Conservation (phyloP, 2,329 filamentous ascomycete genomes). For the Metarhizium humberi region DNA sequence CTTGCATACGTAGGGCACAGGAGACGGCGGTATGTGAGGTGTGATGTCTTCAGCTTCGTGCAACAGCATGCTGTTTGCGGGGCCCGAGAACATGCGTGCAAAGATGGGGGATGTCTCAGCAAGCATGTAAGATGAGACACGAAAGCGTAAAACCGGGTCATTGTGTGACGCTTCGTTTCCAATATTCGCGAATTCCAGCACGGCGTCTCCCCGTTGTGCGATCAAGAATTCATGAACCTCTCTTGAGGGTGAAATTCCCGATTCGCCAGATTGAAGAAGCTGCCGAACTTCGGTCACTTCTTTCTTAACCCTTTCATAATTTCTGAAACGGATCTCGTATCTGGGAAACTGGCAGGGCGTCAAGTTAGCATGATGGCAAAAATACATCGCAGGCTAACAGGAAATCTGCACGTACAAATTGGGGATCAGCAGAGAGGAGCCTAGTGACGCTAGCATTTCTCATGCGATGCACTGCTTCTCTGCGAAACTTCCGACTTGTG, state of each 20-base stretch:
- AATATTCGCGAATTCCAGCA: conserved; percentile 42
- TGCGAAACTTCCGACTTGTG: conserved; percentile 30
- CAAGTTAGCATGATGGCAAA: neutral
- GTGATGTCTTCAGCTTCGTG: conserved; percentile 28
- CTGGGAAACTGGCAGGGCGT: conserved; percentile 25
- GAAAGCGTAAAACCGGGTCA: conserved; percentile 36
- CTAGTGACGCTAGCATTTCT: conserved; percentile 33
- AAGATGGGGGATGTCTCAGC: conserved; percentile 44
- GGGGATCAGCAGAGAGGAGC: conserved; percentile 32
- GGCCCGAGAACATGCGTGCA: conserved; percentile 33
- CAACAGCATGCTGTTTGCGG: conserved; percentile 18
- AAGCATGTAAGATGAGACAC: conserved; percentile 41
- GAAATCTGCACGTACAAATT: conserved; percentile 25
- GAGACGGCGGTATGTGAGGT: conserved; percentile 24
- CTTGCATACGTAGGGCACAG: conserved; percentile 27
- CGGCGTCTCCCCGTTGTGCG: conserved; percentile 34
- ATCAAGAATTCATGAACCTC: conserved; percentile 33
- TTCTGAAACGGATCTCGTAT: conserved; percentile 38
- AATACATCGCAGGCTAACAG: neutral
- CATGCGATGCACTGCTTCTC: conserved; percentile 34
- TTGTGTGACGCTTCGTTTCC: conserved; percentile 18
- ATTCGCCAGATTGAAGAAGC: conserved; percentile 31
- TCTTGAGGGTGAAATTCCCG: conserved; percentile 29
- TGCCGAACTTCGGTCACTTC: conserved; percentile 30
- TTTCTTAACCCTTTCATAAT: conserved; percentile 34